These are phyloP conservation scores for Podaxis carcinomalis DNA, from an alignment of 768 basidiomycete species.

Conservation along the genomic window DNA sequence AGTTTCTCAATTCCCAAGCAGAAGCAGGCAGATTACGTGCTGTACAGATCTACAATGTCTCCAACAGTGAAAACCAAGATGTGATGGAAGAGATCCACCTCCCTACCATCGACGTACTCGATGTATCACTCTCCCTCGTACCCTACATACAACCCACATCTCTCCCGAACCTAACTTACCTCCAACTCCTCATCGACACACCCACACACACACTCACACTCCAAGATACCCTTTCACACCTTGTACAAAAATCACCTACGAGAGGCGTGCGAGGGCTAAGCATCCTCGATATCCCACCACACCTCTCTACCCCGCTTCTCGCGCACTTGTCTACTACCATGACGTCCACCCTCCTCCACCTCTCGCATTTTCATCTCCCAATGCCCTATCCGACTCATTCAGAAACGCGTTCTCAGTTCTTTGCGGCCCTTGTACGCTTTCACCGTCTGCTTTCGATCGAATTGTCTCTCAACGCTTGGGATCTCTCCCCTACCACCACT, in stretches of 20 bases:
- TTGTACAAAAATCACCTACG: not conserved
- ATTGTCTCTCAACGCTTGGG: not conserved
- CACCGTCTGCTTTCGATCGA: constrained; percentile 17
- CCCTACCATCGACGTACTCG: constrained; percentile 27
- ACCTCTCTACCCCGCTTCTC: not conserved
- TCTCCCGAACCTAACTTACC: not conserved
- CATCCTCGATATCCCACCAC: not conserved
- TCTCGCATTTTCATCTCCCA: constrained; percentile 9
- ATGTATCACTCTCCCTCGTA: not conserved
- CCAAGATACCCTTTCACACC: not conserved
- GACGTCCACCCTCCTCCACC: not conserved
- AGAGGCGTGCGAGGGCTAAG: constrained; percentile 1
- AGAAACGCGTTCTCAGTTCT: not conserved
- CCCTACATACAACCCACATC: not conserved
- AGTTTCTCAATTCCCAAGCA: constrained; percentile 45
- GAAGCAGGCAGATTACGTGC: constrained; percentile 25
- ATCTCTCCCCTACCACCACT: constrained; percentile 14
- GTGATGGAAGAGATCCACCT: constrained; percentile 19
- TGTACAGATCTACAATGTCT: constrained; percentile 28
- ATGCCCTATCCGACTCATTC: not conserved
- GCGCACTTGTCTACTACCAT: not conserved
- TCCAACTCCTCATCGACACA: constrained; percentile 6
- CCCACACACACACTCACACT: not conserved
- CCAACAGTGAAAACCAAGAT: constrained; percentile 24
- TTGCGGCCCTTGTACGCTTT: constrained; percentile 24